Evolutionary conservation across 306 rosid genomes (phyloP).

Genomic region (Aeschynomene evenia): DNA sequence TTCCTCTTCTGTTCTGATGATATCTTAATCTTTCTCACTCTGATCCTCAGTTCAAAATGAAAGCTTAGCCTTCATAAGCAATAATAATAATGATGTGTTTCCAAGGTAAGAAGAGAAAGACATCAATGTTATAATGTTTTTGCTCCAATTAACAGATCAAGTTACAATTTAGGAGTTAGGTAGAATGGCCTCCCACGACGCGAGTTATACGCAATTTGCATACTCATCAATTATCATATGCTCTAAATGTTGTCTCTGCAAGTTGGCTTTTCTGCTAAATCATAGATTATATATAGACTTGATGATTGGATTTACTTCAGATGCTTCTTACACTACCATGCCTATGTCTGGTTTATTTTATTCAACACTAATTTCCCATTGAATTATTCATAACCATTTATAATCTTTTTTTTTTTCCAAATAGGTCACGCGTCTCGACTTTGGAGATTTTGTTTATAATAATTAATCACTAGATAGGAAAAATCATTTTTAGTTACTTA

Average conservation of each 20-base stretch:
- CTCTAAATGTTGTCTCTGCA: neutral
- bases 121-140: neutral
- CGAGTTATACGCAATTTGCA: neutral
- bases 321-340: neutral
- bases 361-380: neutral
- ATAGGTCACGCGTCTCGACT: neutral
- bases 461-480: neutral
- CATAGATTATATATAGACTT: neutral
- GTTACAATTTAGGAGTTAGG: neutral
- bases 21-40: neutral
- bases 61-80: neutral
- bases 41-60: neutral
- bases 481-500: neutral
- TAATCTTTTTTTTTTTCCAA: neutral
- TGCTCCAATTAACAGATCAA: neutral
- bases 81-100: neutral
- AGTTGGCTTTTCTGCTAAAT: neutral
- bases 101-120: neutral
- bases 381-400: neutral
- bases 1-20: neutral
- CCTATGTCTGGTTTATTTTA: neutral
- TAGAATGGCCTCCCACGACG: neutral
- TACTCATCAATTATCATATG: neutral
- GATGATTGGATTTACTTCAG: neutral
- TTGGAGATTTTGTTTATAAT: neutral